Conservation (phyloP, 108 stramenopile species). For the Hondaea fermentalgiana region DNA sequence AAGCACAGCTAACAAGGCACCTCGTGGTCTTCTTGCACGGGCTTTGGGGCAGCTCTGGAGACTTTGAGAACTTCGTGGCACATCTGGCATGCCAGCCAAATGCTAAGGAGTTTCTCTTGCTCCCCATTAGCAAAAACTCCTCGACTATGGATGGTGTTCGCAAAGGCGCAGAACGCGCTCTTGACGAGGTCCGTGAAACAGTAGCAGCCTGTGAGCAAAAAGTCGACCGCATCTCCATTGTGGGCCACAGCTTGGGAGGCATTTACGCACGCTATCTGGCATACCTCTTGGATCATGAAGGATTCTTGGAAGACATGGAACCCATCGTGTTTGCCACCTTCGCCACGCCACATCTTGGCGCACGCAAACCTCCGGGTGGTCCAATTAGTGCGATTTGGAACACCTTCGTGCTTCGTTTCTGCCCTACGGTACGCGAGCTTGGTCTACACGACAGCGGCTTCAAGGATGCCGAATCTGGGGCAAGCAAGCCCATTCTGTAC, state of each 20-base stretch:
- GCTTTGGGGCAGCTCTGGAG: background rate
- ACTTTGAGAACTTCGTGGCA: background rate
- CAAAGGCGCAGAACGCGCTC: background rate
- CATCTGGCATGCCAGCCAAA: background rate
- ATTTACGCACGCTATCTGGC: background rate
- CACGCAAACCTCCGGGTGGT: background rate
- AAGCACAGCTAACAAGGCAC: background rate
- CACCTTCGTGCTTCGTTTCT: background rate
- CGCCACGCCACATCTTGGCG: background rate
- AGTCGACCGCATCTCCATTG: background rate
- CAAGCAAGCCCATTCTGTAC: background rate
- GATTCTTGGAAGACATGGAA: background rate
- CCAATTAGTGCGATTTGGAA: background rate
- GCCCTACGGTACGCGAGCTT: background rate
- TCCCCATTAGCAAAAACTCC: background rate
- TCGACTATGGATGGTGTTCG: background rate
- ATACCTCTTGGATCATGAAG: background rate
- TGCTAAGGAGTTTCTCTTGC: background rate
- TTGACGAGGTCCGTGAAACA: background rate
- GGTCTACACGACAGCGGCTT: background rate
- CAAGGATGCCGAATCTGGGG: background rate
- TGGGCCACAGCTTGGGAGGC: background rate
- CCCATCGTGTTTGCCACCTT: background rate
- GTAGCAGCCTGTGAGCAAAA: background rate
- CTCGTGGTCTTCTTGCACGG: conserved; percentile 2